phyloP scores from a whole-genome alignment of 192 early-diverging fungal species.

The Helicostylum pulchrum region DNA sequence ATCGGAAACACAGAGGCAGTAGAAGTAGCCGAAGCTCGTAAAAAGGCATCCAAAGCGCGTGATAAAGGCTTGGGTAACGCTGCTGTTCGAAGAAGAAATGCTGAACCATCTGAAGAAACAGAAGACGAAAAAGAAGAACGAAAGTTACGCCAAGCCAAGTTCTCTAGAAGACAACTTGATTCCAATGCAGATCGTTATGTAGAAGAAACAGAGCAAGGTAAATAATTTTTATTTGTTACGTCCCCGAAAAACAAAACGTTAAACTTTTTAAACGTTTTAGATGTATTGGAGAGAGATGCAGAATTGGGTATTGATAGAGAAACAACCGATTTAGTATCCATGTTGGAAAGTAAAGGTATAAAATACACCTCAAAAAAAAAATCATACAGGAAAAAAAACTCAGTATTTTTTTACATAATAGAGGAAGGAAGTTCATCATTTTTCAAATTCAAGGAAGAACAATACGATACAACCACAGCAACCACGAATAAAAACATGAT shows the following conservation, averaged over 20 bases:
- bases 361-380: not conserved
- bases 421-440: conserved; percentile 11
- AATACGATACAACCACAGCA: not conserved
- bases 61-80: conserved; percentile 20
- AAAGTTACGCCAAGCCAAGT: conserved; percentile 1
- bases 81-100: conserved; percentile 33
- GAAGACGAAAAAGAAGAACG: conserved; percentile 3
- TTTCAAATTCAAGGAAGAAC: conserved; percentile 38
- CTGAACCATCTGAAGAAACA: conserved; percentile 3
- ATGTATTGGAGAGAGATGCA: conserved; percentile 19
- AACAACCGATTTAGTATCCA: conserved; percentile 28
- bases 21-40: conserved; percentile 19
- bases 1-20: conserved; percentile 25
- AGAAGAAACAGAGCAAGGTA: conserved; percentile 28
- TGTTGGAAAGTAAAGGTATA: conserved; percentile 30
- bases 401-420: not conserved
- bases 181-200: conserved; percentile 30
- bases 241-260: not conserved
- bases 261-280: conserved; percentile 14
- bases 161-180: conserved; percentile 24
- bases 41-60: conserved; percentile 7
- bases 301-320: conserved; percentile 37
- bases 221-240: not conserved
- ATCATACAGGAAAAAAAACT: not conserved
- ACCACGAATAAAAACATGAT: conserved; percentile 10